Base-by-base conservation (phyloP, 169 alveolate genomes). In the Toxoplasma gondii region DNA sequence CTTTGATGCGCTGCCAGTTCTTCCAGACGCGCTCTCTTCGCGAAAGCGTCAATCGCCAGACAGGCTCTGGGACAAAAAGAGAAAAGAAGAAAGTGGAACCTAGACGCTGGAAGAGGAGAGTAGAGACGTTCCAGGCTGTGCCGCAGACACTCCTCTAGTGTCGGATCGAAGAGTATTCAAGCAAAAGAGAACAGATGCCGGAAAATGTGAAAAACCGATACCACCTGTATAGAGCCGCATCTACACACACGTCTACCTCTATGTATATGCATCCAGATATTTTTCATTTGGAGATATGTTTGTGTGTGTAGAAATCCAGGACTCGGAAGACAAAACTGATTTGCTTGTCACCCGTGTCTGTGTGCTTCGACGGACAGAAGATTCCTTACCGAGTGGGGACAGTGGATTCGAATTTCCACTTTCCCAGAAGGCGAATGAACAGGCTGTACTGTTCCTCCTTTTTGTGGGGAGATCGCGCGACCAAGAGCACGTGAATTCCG, bases 381-480 rank as follows among this genome's bases (percentile, higher is more conserved):
- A 16, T 4, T 64, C 5, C n/a, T 16, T 64, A 93, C 95, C 95
- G 69, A 1, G 95, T 93, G 19, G 90, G 82, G 12, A 94, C 95
- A 31, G 74, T 64, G 12, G 95, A 93, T 44, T 94, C 96, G 58
- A 84, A 92, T 53, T 91, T 91, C 96, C 96, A 94, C 41, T 91
- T 92, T 34, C 88, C 92, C 36, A 94, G 95, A 5, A 70, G 88
- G 22, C 83, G 53, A 24, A 94, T 84, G 86, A 94, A 91, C 49
- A 83, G 69, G 49, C 88, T 53, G 88, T 94, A 94, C 91, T 94
- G 96, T 27, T 69, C 82, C 58, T 69, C 91, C 69, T 92, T 91
- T 10, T 93, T 45, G 44, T 94, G 96, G 44, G 96, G 96, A n/a
- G 95, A 92, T 44, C 96, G 93, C 39, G 93, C 93, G 38, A 92